Percentiles rank a stretch among this genome's conserved stretches.
Conservation (phyloP, 305 asterid species). For the Fraxinus paxiana region DNA sequence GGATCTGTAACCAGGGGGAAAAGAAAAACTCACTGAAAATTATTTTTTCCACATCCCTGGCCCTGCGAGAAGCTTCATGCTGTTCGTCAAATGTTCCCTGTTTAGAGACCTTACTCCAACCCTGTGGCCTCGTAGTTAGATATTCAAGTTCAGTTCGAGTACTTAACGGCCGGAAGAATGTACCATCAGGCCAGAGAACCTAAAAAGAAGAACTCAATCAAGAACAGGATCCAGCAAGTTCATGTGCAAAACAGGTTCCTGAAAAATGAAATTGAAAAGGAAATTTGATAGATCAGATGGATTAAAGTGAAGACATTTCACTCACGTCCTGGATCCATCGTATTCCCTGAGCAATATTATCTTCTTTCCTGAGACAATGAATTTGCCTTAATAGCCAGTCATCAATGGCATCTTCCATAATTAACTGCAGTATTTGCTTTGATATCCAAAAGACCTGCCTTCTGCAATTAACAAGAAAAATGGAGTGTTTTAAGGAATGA, state of each 20-base stretch:
- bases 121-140: constrained; percentile 34
- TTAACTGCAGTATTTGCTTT: constrained; percentile 87
- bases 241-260: background rate
- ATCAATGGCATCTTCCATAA: constrained; percentile 99
- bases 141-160: constrained; percentile 32
- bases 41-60: constrained; percentile 80
- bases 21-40: constrained; percentile 63
- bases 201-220: constrained; percentile 32
- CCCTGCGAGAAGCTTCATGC: constrained; percentile 96
- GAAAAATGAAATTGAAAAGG: background rate
- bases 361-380: constrained; percentile 84
- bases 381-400: constrained; percentile 94
- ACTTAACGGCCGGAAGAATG: constrained; percentile 62
- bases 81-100: constrained; percentile 86
- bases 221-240: constrained; percentile 13
- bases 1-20: constrained; percentile 6
- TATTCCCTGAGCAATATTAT: constrained; percentile 73
- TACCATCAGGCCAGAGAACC: constrained; percentile 95
- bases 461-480: constrained; percentile 40
- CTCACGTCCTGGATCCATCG: constrained; percentile 89
- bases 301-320: constrained; percentile 18
- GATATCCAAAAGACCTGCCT: constrained; percentile 99
- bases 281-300: constrained; percentile 2
- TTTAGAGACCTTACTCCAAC: constrained; percentile 44
- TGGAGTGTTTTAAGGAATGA: constrained; percentile 20